Conservation (phyloP, 192 early-diverging fungal species). For the Coemansia guatemalensis region DNA sequence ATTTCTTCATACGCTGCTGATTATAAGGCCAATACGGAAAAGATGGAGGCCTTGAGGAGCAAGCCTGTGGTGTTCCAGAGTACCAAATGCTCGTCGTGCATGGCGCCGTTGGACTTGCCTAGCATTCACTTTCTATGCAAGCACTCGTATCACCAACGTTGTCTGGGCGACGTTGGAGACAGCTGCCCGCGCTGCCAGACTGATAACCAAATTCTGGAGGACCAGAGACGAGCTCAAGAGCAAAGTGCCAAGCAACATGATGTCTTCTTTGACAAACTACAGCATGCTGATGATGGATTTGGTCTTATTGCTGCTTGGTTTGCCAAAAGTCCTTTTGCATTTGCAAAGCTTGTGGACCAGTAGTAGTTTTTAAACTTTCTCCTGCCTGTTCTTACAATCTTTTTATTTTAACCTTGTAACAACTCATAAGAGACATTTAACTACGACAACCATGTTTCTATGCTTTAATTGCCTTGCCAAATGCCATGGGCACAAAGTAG, state of each 20-base stretch:
- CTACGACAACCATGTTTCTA: background rate
- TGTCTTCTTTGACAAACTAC: slow-evolving; percentile 77
- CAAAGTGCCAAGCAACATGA: slow-evolving; percentile 74
- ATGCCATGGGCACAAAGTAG: slow-evolving; percentile 29
- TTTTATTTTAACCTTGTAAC: background rate
- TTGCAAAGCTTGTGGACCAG: slow-evolving; percentile 43
- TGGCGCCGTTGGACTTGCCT: slow-evolving; percentile 81
- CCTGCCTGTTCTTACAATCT: too few relatives aligned
- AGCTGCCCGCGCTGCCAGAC: slow-evolving; percentile 79
- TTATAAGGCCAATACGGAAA: slow-evolving; percentile 67
- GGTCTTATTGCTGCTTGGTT: slow-evolving; percentile 87
- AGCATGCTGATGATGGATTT: slow-evolving; percentile 78
- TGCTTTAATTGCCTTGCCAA: slow-evolving; percentile 38
- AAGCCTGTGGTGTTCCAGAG: slow-evolving; percentile 74
- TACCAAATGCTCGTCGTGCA: slow-evolving; percentile 72
- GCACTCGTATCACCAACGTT: slow-evolving; percentile 93
- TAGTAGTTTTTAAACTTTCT: slow-evolving; percentile 23
- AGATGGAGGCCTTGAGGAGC: slow-evolving; percentile 81
- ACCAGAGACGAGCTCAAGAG: slow-evolving; percentile 77
- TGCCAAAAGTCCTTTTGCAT: slow-evolving; percentile 78
- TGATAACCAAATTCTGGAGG: slow-evolving; percentile 80
- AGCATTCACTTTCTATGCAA: slow-evolving; percentile 92
- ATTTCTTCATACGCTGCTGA: slow-evolving; percentile 81
- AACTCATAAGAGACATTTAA: too few relatives aligned
- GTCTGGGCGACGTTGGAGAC: slow-evolving; percentile 56